A percentile compares a stretch with the other conserved stretches of the same genome.
phyloP scores from a whole-genome alignment of 169 alveolate genomes.

The Besnoitia besnoiti region DNA sequence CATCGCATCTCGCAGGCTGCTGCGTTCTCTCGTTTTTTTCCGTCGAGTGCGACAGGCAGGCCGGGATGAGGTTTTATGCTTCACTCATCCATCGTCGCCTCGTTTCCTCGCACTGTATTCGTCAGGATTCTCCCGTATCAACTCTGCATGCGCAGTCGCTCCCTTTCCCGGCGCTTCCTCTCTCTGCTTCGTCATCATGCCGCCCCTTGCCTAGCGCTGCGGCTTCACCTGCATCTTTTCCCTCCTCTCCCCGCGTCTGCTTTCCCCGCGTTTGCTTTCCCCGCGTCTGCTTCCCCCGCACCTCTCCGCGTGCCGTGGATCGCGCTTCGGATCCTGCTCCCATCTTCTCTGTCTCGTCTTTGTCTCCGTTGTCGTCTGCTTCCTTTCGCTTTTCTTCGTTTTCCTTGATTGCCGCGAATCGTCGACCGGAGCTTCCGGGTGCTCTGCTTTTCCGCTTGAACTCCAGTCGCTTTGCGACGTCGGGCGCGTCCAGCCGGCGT shows the following conservation, averaged over 20 bases:
- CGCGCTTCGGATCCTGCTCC: too few relatives aligned
- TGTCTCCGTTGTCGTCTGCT: background rate
- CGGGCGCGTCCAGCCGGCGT: background rate
- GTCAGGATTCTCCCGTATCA: too few relatives aligned
- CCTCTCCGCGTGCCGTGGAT: background rate
- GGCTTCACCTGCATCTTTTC: too few relatives aligned
- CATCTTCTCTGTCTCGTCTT: background rate
- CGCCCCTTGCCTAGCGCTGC: background rate
- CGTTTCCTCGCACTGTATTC: too few relatives aligned
- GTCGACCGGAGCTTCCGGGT: background rate
- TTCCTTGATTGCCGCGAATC: background rate
- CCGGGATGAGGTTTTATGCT: too few relatives aligned
- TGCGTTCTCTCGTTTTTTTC: too few relatives aligned
- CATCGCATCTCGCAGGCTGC: too few relatives aligned
- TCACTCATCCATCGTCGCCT: too few relatives aligned
- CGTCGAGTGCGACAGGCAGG: too few relatives aligned
- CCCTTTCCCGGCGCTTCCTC: background rate
- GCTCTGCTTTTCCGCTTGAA: background rate
- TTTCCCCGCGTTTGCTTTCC: background rate
- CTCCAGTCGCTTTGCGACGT: background rate
- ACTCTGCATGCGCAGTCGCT: too few relatives aligned
- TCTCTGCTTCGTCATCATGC: background rate
- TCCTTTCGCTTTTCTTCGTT: background rate
- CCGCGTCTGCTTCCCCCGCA: background rate
- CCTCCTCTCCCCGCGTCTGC: background rate